Conservation (phyloP, 371 early-diverging fungal species). For the Mortierella sp. region DNA sequence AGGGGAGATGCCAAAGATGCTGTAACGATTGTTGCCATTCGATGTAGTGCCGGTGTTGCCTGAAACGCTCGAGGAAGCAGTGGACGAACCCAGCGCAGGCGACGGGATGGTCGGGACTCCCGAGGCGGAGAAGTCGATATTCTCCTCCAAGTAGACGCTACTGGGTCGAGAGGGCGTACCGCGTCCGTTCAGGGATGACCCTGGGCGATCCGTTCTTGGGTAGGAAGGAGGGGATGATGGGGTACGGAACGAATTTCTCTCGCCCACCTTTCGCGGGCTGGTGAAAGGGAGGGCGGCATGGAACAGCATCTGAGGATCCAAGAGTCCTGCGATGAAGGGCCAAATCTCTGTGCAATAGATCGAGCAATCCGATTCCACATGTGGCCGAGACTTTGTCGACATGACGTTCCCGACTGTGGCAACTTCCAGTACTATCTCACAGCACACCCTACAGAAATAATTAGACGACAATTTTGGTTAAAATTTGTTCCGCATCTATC, state of each 20-base stretch:
- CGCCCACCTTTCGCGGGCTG: conserved; percentile 43
- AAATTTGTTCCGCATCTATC: too few relatives aligned
- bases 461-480: background rate
- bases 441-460: conserved; percentile 37
- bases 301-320: conserved; percentile 38
- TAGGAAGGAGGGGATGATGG: background rate
- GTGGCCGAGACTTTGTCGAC: conserved; percentile 42
- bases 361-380: conserved; percentile 53
- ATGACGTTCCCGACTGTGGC: conserved; percentile 61
- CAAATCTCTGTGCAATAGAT: conserved; percentile 56
- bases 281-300: conserved; percentile 48
- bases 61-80: conserved; percentile 10
- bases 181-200: conserved; percentile 33
- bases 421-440: conserved; percentile 59
- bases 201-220: conserved; percentile 18
- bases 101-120: background rate
- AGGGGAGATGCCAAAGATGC: conserved; percentile 48
- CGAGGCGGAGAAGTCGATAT: conserved; percentile 15
- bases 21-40: conserved; percentile 26
- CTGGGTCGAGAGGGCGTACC: conserved; percentile 57
- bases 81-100: background rate
- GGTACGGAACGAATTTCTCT: conserved; percentile 35
- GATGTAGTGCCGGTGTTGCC: conserved; percentile 17
- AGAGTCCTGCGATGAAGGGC: conserved; percentile 56
- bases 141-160: conserved; percentile 54